Evolutionary conservation across 257 asterid genomes (phyloP), one percentile per base, ranked within the genome.

Genomic region (Salvia rosmarinus): DNA sequence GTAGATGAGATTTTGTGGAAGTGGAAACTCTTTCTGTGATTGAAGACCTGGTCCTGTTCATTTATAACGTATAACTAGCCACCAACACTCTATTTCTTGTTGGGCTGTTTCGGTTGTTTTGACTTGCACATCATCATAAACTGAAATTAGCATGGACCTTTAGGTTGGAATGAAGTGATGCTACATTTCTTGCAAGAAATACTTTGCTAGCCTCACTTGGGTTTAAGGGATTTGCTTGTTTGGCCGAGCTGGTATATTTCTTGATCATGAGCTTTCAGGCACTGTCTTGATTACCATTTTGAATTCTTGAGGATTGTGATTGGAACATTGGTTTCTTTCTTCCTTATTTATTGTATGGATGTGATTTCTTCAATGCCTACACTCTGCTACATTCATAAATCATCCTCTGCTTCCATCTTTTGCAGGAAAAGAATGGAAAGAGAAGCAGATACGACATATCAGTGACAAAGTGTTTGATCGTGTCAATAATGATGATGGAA

Each of bases 401-500:
- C 13, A 6, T 7, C 12, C 23, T 13, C 25, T 35, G 54, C 59
- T 68, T 37, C 7, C 10, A 2, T 65, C 46, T 55, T 51, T 19
- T 73, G 75, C 85, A 94, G 98, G 99, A 59, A 88, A 84, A 75
- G 89, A 86, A 17, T 89, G 96, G 98, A 94, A 88, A 87, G 86
- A 88, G 37, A 80, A 23, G 70, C 90, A 91, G 80, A 88, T 88
- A 21, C 79, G 75, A 8, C 70, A 52, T 20, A 94, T 94, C 23
- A 30, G 95, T 1, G 84, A 89, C 79, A 86, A 65, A 81, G 90
- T 85, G 60, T 91, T 80, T 72, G 82, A 91, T 75, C 89, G 86
- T 68, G 83, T 91, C 81, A 85, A 81, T 78, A 71, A 67, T 20
- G 93, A 85, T 17, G 6, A 79, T 47, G 99, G 91, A 61, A 77